These are phyloP conservation scores for Ilyonectria robusta DNA, from an alignment of 2,329 filamentous ascomycete genomes.

Conservation along the genomic window DNA sequence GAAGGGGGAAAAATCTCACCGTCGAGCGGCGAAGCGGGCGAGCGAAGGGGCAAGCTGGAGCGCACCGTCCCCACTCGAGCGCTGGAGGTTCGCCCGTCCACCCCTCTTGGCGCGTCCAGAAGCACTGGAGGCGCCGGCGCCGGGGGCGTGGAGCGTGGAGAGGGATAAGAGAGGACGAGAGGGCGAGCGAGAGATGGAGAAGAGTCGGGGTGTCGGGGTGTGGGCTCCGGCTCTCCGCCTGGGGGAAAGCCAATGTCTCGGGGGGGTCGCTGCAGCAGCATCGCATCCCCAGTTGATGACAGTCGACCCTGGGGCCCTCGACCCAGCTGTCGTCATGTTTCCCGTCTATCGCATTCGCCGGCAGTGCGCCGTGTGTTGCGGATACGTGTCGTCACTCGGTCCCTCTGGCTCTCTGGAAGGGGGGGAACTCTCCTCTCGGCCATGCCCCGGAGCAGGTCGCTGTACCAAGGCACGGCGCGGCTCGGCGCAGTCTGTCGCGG, in stretches of 20 bases:
- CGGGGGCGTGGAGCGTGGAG: slow-evolving; percentile 41
- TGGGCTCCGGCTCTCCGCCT: slow-evolving; percentile 24
- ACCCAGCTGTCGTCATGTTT: background rate
- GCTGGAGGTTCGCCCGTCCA: slow-evolving; percentile 16
- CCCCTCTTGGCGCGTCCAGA: slow-evolving; percentile 29
- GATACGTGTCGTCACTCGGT: background rate
- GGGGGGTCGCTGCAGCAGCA: slow-evolving; percentile 33
- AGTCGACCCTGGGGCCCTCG: background rate
- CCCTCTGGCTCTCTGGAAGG: no score
- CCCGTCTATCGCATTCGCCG: background rate
- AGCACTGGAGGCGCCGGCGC: slow-evolving; percentile 34
- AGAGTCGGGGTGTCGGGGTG: slow-evolving; percentile 36
- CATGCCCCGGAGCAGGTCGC: background rate
- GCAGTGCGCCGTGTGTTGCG: background rate
- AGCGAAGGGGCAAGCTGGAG: slow-evolving; percentile 28
- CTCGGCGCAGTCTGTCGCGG: slow-evolving; percentile 16
- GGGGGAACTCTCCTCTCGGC: background rate
- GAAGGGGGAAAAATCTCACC: slow-evolving; percentile 45
- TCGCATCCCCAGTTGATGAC: slow-evolving; percentile 1
- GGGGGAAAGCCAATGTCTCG: slow-evolving; percentile 19
- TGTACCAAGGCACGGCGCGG: background rate
- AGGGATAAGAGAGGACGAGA: slow-evolving; percentile 11
- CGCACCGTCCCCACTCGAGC: slow-evolving; percentile 26
- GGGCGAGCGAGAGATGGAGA: slow-evolving; percentile 27
- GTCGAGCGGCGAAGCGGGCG: slow-evolving; percentile 44